A percentile compares a stretch with the other conserved stretches of the same genome.
Conservation (phyloP, 179 eudicot genomes). For the Drosera spatulata region DNA sequence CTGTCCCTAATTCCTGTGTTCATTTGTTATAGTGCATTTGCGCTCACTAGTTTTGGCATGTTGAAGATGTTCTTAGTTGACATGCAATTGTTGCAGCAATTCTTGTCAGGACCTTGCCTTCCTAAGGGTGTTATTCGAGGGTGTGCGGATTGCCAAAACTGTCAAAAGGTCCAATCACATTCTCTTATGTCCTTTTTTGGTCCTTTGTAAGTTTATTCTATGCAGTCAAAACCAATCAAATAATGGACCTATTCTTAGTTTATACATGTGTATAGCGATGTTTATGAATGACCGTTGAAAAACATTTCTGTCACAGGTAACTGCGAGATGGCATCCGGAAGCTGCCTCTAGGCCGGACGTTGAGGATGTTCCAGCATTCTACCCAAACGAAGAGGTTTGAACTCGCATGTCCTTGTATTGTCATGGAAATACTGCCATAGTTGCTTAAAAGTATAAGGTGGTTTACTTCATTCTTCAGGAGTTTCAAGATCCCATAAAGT, state of each 20-base stretch:
- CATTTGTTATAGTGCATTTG: neutral
- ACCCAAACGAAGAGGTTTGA: constrained; percentile 87
- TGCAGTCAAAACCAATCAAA: no score
- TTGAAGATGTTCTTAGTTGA: neutral
- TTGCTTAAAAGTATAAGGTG: constrained; percentile 3
- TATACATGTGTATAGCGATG: neutral
- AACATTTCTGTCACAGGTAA: constrained; percentile 39
- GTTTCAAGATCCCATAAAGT: constrained; percentile 71
- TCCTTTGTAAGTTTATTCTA: no score
- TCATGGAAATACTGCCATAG: neutral
- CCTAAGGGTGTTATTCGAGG: constrained; percentile 93
- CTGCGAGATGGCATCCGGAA: constrained; percentile 81
- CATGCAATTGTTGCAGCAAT: constrained; percentile 32
- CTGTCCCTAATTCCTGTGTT: neutral
- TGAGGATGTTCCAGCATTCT: constrained; percentile 84
- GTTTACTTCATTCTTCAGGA: constrained; percentile 40
- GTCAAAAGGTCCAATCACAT: constrained; percentile 60
- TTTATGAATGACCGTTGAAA: neutral
- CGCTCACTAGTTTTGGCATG: neutral
- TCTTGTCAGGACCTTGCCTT: constrained; percentile 32
- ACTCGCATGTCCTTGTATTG: neutral
- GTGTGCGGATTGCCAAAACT: constrained; percentile 50
- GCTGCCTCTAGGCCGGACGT: constrained; percentile 67
- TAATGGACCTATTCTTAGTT: neutral
- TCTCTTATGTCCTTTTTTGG: no score